Base-by-base conservation (phyloP, 176 grass and related monocot species). In the Bothriochloa decipiens region DNA sequence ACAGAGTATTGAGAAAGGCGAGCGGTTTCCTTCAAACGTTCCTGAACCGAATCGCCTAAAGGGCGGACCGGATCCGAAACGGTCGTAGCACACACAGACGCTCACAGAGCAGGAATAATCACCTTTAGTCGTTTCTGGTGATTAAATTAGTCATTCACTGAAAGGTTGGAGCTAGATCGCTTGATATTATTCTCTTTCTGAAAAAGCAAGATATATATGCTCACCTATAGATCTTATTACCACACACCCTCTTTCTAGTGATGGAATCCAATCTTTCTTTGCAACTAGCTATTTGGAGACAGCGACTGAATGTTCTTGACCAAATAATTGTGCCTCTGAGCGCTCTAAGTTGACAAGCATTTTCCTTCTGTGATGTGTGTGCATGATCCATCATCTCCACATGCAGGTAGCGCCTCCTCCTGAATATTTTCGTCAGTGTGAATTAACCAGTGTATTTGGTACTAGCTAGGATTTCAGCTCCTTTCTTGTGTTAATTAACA, bases 161-260 rank as follows among this genome's bases (percentile, higher is more conserved):
- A 86, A 83, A 83, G 75, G 61, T 75, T 90, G 84, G 74, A 83
- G 84, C 61, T 52, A 83, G 68, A 73, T 83, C 79, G 27, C 8
- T 72, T 10, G 83, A 67, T 86, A 82, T 82, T 86, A 82, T 82
- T 83, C 80, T 75, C 47, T 69, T 23, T 43, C 69, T 4, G 14
- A 46, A 62, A 90, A 90, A 80, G 80, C 75, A 79, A 83, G 80
- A 87, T 90, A 83, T 87, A 52, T 83, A 86, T 75, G 79, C 84
- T 86, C 78, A 27, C 45, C 43, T 32, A 55, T 61, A 0, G 45
- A 72, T 76, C 11, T 70, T 82, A 36, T 72, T 49, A 71, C 66
- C 65, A 26, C 78, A 72, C 72, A 42, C 66, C 11, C 4, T 22
- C 68, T 90, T 79, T 78, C 43, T 68, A 33, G 88, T 5, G 79